phyloP scores from a whole-genome alignment of 495 filamentous ascomycete genomes.

The Penicillium soppii region DNA sequence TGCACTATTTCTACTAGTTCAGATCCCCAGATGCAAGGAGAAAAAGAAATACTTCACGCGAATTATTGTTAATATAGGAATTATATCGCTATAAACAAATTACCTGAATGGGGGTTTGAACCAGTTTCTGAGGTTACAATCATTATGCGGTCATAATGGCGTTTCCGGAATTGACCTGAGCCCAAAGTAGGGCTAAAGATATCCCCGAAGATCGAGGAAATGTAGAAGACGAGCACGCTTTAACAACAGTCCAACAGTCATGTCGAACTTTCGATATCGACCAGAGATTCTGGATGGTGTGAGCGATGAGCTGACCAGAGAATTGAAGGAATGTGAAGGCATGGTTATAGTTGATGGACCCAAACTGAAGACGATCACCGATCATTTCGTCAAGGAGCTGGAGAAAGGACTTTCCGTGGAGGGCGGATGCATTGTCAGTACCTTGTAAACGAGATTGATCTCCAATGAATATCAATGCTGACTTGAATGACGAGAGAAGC shows the following conservation, averaged over 20 bases:
- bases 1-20: not conserved
- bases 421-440: slow-evolving; percentile 81
- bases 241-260: no score
- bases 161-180: slow-evolving; percentile 6
- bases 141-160: slow-evolving; percentile 25
- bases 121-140: not conserved
- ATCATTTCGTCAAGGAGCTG: slow-evolving; percentile 79
- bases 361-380: slow-evolving; percentile 84
- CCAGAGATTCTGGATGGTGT: slow-evolving; percentile 65
- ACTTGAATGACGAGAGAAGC: slow-evolving; percentile 46
- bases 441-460: not conserved
- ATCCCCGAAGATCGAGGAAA: not conserved
- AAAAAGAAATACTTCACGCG: not conserved
- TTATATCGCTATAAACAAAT: not conserved
- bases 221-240: no score
- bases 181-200: not conserved
- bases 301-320: slow-evolving; percentile 66
- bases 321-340: slow-evolving; percentile 75
- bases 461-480: not conserved
- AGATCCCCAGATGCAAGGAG: not conserved
- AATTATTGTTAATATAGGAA: not conserved
- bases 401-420: slow-evolving; percentile 76
- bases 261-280: slow-evolving; percentile 16
- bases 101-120: not conserved
- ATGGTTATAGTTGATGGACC: slow-evolving; percentile 67